These are phyloP conservation scores for Capsicum baccatum DNA, from an alignment of 257 asterid species.

Conservation along the genomic window DNA sequence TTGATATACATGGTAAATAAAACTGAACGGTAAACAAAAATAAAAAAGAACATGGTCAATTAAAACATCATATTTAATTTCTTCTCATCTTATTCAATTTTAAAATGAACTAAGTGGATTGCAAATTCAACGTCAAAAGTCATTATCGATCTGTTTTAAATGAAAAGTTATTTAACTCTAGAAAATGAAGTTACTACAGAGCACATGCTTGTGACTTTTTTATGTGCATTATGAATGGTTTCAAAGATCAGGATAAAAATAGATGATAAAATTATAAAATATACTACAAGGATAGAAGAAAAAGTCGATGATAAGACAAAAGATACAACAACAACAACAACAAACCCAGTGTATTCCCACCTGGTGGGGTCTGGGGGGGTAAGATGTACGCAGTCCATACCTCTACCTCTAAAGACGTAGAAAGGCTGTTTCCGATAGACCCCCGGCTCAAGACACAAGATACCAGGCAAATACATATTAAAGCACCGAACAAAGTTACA, in stretches of 20 bases:
- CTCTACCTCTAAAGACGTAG: no score
- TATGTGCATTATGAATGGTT: not conserved
- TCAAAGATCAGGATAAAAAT: not conserved
- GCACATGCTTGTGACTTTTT: slow-evolving; percentile 11
- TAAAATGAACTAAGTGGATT: not conserved
- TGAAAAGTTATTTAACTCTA: not conserved
- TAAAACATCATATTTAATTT: not conserved
- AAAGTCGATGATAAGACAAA: not conserved
- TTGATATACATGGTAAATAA: not conserved
- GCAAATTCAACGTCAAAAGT: not conserved
- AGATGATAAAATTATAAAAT: not conserved
- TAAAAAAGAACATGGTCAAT: not conserved
- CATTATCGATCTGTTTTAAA: not conserved
- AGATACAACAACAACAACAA: no score
- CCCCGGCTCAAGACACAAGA: no score
- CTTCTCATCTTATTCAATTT: not conserved
- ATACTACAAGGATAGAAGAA: not conserved
- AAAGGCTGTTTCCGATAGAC: no score
- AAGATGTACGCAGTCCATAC: no score
- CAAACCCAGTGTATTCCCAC: no score
- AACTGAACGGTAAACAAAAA: not conserved
- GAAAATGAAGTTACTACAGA: not conserved
- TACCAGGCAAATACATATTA: no score
- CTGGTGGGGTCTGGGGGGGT: no score
- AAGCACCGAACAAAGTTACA: no score